These are phyloP conservation scores for Sporothrix dimorphospora DNA, from an alignment of 2,329 filamentous ascomycete genomes.

Conservation along the genomic window DNA sequence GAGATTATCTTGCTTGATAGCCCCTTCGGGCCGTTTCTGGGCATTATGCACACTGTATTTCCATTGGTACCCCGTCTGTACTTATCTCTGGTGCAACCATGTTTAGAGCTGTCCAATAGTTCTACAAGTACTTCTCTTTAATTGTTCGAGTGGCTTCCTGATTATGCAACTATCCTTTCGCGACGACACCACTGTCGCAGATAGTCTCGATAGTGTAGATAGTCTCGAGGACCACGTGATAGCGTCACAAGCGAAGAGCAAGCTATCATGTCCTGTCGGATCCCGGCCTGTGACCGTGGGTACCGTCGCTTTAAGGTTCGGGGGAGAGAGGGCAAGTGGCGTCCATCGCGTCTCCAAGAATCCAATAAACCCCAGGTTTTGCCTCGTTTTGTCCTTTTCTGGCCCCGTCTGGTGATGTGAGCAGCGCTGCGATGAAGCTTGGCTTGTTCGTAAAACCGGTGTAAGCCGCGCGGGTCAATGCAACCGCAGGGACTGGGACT, in stretches of 20 bases:
- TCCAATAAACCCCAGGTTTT: conserved; percentile 7
- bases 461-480: conserved; percentile 13
- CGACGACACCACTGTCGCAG: no score
- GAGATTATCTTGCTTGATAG: conserved; percentile 1
- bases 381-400: neutral
- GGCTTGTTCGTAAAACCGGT: conserved; percentile 4
- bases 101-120: neutral
- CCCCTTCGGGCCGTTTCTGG: neutral
- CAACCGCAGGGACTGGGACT: neutral
- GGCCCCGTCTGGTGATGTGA: neutral
- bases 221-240: conserved; percentile 7
- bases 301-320: conserved; percentile 16
- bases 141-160: neutral
- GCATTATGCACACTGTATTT: neutral
- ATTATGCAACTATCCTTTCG: neutral
- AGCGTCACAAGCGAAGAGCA: neutral
- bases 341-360: neutral
- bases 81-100: neutral
- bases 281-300: neutral
- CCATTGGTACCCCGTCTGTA: neutral
- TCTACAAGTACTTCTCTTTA: neutral
- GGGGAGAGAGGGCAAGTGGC: neutral
- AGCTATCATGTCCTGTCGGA: neutral
- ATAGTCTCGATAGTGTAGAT: conserved; percentile 2
- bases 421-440: neutral